Evolutionary conservation across 2,329 filamentous ascomycete species (phyloP).

Genomic region (Thielaviopsis musarum): DNA sequence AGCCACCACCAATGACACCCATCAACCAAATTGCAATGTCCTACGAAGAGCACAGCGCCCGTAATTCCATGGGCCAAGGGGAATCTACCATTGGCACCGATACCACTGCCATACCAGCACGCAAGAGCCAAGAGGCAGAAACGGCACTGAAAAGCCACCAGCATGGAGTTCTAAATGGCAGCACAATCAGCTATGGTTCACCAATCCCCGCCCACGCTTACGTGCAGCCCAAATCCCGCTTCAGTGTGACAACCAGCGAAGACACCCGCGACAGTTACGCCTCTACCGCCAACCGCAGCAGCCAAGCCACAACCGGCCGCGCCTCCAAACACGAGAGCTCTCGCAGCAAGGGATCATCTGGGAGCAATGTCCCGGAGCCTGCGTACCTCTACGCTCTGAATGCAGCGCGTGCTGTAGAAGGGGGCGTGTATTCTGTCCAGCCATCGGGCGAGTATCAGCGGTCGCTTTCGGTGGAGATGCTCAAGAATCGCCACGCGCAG

Average conservation of each 20-base stretch:
- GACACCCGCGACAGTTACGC: not conserved
- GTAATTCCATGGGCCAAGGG: not conserved
- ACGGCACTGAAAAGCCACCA: not conserved
- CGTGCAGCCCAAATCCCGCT: not conserved
- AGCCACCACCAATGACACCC: not conserved
- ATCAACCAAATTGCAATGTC: not conserved
- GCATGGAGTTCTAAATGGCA: not conserved
- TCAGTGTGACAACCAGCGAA: not conserved
- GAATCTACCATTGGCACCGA: not conserved
- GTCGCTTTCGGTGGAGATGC: not conserved
- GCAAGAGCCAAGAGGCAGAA: not conserved
- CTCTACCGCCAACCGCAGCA: not conserved
- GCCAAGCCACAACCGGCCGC: not conserved
- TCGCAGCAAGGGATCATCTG: not conserved
- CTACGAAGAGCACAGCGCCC: not conserved
- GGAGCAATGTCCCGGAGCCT: conserved; percentile 7
- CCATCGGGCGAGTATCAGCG: not conserved
- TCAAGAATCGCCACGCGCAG: not conserved
- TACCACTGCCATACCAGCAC: not conserved
- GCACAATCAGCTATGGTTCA: not conserved
- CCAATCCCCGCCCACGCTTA: not conserved
- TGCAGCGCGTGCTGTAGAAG: conserved; percentile 2
- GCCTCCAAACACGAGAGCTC: not conserved
- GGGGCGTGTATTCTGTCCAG: not conserved
- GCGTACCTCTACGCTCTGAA: conserved; percentile 6